phyloP scores from a whole-genome alignment of 2,329 filamentous ascomycete genomes.

The Botrytis byssoidea region DNA sequence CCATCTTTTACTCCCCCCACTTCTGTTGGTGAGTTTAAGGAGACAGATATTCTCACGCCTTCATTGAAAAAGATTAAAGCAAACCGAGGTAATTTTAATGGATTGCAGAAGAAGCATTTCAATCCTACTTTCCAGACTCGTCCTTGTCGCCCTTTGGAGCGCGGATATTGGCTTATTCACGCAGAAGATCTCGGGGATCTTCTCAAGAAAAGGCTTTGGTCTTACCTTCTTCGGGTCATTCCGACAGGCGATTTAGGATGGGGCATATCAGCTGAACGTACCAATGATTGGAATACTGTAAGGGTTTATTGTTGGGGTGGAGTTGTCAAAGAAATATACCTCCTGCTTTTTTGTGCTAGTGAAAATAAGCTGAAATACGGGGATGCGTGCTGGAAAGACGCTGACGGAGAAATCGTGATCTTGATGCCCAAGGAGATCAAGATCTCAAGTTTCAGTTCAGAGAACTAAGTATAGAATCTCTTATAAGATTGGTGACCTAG shows the following conservation, averaged over 20 bases:
- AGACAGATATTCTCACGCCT: conserved; percentile 54
- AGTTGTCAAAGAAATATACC: conserved; percentile 68
- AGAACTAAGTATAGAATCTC: not conserved
- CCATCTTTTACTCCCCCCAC: conserved; percentile 53
- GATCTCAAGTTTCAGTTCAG: not conserved
- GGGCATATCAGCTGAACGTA: conserved; percentile 60
- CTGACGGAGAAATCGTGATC: conserved; percentile 46
- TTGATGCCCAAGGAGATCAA: not conserved
- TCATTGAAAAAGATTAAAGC: conserved; percentile 50
- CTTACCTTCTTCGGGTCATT: conserved; percentile 59
- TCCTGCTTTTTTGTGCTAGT: conserved; percentile 72
- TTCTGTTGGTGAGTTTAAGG: conserved; percentile 47
- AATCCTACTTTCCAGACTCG: conserved; percentile 50
- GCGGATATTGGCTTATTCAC: conserved; percentile 75
- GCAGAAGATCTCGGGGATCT: conserved; percentile 52
- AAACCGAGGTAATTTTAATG: conserved; percentile 51
- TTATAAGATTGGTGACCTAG: not conserved
- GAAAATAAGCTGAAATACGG: conserved; percentile 58
- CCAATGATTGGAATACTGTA: conserved; percentile 46
- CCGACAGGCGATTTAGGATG: conserved; percentile 60
- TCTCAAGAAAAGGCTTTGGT: conserved; percentile 58
- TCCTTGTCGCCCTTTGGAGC: conserved; percentile 58
- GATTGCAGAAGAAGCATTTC: conserved; percentile 18
- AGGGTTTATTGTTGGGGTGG: conserved; percentile 78
- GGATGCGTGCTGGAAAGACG: conserved; percentile 65